A percentile compares a stretch with the other conserved stretches of the same genome.
Conservation (phyloP, 768 basidiomycete genomes). For the Kwoniella mangroviensis region DNA sequence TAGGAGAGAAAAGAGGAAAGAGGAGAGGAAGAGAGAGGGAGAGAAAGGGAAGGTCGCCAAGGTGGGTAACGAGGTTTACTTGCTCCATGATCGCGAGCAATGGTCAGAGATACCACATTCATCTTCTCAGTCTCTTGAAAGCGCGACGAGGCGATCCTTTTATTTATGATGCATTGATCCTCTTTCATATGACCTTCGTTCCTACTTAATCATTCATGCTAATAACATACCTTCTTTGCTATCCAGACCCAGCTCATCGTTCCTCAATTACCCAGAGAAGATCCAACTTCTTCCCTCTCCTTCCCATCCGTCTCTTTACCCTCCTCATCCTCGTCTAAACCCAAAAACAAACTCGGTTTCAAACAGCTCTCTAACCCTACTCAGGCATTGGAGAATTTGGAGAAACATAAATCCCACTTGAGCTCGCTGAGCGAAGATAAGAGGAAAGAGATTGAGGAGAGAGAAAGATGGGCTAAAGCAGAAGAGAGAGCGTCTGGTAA, state of each 20-base stretch:
- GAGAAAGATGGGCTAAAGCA: constrained; percentile 88
- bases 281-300: constrained; percentile 64
- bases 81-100: background rate
- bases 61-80: constrained; percentile 32
- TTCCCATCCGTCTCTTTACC: constrained; percentile 70
- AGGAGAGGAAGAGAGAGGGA: constrained; percentile 71
- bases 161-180: too few species aligned
- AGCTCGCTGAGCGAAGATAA: constrained; percentile 79
- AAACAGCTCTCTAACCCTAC: constrained; percentile 75
- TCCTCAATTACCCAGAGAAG: constrained; percentile 39
- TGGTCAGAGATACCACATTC: background rate
- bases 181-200: too few species aligned
- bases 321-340: constrained; percentile 47
- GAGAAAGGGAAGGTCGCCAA: constrained; percentile 47
- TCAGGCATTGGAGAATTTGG: constrained; percentile 81
- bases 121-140: background rate
- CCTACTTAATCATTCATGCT: too few species aligned
- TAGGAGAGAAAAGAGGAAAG: constrained; percentile 80
- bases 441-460: constrained; percentile 76
- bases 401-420: constrained; percentile 76
- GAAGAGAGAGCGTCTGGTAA: constrained; percentile 83
- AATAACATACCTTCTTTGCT: too few species aligned
- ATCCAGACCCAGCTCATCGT: constrained; percentile 52
- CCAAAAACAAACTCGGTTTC: constrained; percentile 63
- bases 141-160: too few species aligned